Base-by-base conservation (phyloP, 202 grass and related monocot species). In the Miscanthus sacchariflorus region DNA sequence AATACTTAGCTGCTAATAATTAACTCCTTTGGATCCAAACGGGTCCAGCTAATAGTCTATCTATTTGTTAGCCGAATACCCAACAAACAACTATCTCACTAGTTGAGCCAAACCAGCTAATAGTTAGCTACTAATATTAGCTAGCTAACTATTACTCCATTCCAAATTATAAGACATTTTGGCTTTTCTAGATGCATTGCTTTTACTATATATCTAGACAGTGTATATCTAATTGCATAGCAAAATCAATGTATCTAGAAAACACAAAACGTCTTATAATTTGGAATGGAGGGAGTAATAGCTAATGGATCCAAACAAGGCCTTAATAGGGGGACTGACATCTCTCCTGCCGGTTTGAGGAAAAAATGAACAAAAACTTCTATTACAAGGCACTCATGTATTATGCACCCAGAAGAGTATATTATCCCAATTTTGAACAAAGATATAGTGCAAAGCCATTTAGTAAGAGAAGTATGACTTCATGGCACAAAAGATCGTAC, bases 401-500 rank as follows among this genome's bases (percentile, higher is more conserved):
- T 65, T 18, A 27, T 8, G 42, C 18, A 74, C 17, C 25, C 35
- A 81, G 6, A 52, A 81, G 3, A 85, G 27, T 39, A 44, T 7
- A 48, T 21, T 56, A 72, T 28, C 44, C 4, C 10, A 39, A 61
- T 82, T 85, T 23, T 25, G 23, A 56, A 56, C 40, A 82, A 82
- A 54, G 27, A 84, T 11, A 78, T 71, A 85, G 74, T 58, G 74
- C 49, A 36, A 72, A 74, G 74, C 38, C 42, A 81, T 76, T 83
- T 21, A 4, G 74, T 30, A 86, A 65, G 73, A 68, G 81, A 88
- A 76, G 21, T 50, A 36, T 48, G 33, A 40, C 18, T 56, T 72
- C 45, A 84, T 63, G 30, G 46, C 12, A 88, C 46, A 80, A 78
- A 93, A 68, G 46, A 84, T 72, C 68, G 9, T 82, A 96, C 94